Conservation (phyloP, 805 yeast species). For the Candida orba region DNA sequence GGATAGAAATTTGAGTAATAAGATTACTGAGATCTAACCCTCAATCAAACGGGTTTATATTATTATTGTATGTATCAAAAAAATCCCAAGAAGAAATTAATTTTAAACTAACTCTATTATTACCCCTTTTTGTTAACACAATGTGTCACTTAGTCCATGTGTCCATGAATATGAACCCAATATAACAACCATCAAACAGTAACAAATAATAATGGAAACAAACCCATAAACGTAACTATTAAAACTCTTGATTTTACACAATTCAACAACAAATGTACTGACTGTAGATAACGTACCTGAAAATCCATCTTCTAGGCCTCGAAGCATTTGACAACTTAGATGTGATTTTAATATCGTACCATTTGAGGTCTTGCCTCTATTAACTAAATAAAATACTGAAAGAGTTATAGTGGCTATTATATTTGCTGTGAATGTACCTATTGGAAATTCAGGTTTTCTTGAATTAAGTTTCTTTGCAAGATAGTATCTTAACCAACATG, state of each 20-base stretch:
- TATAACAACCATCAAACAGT: constrained; percentile 44
- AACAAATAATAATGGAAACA: constrained; percentile 40
- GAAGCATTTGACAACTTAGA: constrained; percentile 42
- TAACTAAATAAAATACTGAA: constrained; percentile 35
- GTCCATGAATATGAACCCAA: constrained; percentile 74
- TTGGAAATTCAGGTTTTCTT: constrained; percentile 38
- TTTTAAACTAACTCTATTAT: constrained; percentile 1
- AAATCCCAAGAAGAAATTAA: neutral
- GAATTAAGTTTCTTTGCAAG: constrained; percentile 45
- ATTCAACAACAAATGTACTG: constrained; percentile 71
- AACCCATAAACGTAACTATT: constrained; percentile 45
- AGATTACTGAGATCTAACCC: constrained; percentile 6
- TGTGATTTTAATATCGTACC: constrained; percentile 25
- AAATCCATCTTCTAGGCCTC: constrained; percentile 55
- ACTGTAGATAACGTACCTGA: constrained; percentile 71
- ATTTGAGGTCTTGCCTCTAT: constrained; percentile 34
- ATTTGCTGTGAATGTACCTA: constrained; percentile 47
- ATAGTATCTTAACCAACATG: constrained; percentile 51
- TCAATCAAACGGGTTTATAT: constrained; percentile 7
- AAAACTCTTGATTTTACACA: constrained; percentile 31
- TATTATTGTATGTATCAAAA: constrained; percentile 4
- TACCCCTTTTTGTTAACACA: constrained; percentile 8
- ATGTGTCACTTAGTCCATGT: constrained; percentile 31
- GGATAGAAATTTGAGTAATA: neutral
- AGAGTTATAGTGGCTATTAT: constrained; percentile 37